Evolutionary conservation across 305 asterid genomes (phyloP).

Genomic region (Petunia hybrid): DNA sequence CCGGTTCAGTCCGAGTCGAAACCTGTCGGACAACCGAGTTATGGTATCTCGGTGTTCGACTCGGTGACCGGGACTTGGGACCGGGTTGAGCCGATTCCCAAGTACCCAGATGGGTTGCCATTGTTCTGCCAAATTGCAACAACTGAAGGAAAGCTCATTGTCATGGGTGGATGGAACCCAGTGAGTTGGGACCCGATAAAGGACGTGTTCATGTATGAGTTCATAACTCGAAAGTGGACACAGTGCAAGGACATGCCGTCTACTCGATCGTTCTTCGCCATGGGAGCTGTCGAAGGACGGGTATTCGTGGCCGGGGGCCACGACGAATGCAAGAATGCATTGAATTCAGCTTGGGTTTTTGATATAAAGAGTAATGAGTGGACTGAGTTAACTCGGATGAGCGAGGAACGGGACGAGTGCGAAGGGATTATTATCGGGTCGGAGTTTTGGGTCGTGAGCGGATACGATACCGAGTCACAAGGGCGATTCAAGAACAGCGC

Average conservation of each 20-base stretch:
- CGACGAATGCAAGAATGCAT: slow-evolving; percentile 86
- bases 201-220: slow-evolving; percentile 75
- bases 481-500: slow-evolving; percentile 76
- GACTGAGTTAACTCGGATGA: slow-evolving; percentile 69
- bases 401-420: slow-evolving; percentile 91
- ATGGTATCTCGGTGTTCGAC: slow-evolving; percentile 70
- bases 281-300: slow-evolving; percentile 60
- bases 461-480: slow-evolving; percentile 81
- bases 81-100: slow-evolving; percentile 69
- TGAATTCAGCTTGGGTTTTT: slow-evolving; percentile 62
- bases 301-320: slow-evolving; percentile 86
- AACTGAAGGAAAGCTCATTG: slow-evolving; percentile 67
- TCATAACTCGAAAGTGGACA: slow-evolving; percentile 70
- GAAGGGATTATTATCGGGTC: slow-evolving; percentile 72
- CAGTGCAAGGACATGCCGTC: slow-evolving; percentile 77
- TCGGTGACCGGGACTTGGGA: slow-evolving; percentile 59
- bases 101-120: slow-evolving; percentile 79
- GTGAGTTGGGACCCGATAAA: slow-evolving; percentile 75
- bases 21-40: slow-evolving; percentile 63
- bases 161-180: slow-evolving; percentile 92
- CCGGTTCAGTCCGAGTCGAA: slow-evolving; percentile 56
- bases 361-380: slow-evolving; percentile 57
- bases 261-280: slow-evolving; percentile 75
- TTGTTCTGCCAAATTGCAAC: slow-evolving; percentile 75
- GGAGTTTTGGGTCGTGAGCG: slow-evolving; percentile 96